These are phyloP conservation scores for Aspergillus asperescens DNA, from an alignment of 495 filamentous ascomycete species.

Conservation along the genomic window DNA sequence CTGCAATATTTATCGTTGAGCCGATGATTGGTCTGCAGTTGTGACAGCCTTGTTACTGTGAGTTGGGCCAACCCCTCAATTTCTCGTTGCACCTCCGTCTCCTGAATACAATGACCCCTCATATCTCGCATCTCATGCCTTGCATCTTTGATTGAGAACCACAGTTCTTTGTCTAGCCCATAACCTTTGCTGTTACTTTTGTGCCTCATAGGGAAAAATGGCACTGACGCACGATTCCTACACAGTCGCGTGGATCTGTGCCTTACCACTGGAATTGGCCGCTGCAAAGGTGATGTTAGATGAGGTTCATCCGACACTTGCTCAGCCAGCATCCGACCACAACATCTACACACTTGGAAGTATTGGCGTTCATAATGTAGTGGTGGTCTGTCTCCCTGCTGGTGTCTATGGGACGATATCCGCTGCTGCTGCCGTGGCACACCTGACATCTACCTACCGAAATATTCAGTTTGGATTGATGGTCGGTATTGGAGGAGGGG, in stretches of 20 bases:
- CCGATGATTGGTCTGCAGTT: no score
- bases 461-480: conserved; percentile 24
- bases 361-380: conserved; percentile 29
- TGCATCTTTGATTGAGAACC: no score
- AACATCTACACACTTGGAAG: conserved; percentile 33
- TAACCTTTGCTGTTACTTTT: no score
- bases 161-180: no score
- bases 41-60: no score
- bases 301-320: conserved; percentile 19
- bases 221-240: not conserved
- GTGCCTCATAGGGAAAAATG: no score
- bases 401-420: conserved; percentile 24
- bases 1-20: no score
- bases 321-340: conserved; percentile 9
- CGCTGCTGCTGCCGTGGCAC: conserved; percentile 22
- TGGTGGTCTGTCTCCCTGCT: conserved; percentile 29
- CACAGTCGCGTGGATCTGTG: not conserved
- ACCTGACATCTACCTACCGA: conserved; percentile 22
- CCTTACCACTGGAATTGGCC: conserved; percentile 22
- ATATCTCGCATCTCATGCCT: no score
- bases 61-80: no score
- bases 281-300: conserved; percentile 30
- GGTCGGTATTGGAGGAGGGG: conserved; percentile 35
- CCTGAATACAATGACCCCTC: no score
- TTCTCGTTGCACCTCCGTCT: no score